Percentiles rank a stretch among this genome's conserved stretches.
phyloP scores from a whole-genome alignment of 2,329 filamentous ascomycete genomes.

The Ceratocystis eucalypticola region DNA sequence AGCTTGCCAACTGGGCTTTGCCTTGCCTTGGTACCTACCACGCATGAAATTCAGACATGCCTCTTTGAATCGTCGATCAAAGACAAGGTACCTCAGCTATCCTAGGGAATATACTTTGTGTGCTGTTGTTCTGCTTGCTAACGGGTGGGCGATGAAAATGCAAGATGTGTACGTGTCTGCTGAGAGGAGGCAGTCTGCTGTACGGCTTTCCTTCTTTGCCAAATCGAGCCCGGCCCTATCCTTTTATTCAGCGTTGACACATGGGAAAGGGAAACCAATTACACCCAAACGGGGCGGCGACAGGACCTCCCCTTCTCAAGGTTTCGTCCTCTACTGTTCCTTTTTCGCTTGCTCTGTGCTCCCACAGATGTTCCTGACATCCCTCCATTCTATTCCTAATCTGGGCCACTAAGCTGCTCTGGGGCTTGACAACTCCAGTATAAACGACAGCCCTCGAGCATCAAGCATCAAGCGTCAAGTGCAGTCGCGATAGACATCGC shows the following conservation, averaged over 20 bases:
- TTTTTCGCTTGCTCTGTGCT: slow-evolving; percentile 8
- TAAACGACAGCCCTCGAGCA: background rate
- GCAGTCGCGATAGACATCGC: background rate
- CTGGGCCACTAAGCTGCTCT: slow-evolving; percentile 6
- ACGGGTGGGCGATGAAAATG: background rate
- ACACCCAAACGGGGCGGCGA: background rate
- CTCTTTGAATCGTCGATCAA: background rate
- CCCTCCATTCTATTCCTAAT: slow-evolving; percentile 13
- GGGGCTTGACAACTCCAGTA: background rate
- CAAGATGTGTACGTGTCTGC: background rate
- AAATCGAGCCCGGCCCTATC: background rate
- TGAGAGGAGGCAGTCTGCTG: background rate
- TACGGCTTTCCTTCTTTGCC: background rate
- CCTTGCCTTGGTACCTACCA: background rate
- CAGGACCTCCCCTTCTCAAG: background rate
- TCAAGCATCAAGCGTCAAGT: background rate
- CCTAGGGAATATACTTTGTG: background rate
- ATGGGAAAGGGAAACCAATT: background rate
- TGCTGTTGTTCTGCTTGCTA: background rate
- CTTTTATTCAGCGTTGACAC: background rate
- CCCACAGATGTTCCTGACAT: slow-evolving; percentile 8
- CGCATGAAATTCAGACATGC: background rate
- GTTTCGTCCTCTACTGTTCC: background rate
- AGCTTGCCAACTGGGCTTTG: background rate
- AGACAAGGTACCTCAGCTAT: background rate